Conservation (phyloP, 2,329 filamentous ascomycete genomes). For the Pseudopithomyces maydicus region DNA sequence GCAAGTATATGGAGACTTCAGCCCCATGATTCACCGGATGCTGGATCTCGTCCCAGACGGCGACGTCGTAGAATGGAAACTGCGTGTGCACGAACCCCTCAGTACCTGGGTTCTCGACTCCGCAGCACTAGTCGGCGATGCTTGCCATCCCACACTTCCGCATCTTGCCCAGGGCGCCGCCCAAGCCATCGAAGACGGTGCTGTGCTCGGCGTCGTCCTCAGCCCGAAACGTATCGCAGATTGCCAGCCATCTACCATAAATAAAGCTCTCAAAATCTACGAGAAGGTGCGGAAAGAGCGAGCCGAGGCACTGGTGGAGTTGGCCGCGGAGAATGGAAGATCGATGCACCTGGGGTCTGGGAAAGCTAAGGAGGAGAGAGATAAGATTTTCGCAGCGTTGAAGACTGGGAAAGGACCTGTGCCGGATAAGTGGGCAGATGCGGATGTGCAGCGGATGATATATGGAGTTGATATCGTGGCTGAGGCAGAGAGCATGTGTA, state of each 20-base stretch:
- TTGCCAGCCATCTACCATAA: constrained; percentile 50
- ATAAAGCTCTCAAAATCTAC: constrained; percentile 61
- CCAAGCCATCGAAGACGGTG: constrained; percentile 68
- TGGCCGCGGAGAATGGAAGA: constrained; percentile 60
- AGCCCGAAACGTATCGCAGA: constrained; percentile 53
- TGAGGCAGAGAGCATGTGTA: constrained; percentile 52
- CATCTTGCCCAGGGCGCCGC: constrained; percentile 69
- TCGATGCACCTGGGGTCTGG: constrained; percentile 63
- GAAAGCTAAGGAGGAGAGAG: constrained; percentile 63
- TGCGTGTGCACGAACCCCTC: constrained; percentile 66
- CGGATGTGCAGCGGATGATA: constrained; percentile 55
- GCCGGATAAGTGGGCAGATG: constrained; percentile 59
- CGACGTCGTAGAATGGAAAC: constrained; percentile 71
- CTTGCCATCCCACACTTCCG: constrained; percentile 67
- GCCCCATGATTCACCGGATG: constrained; percentile 64
- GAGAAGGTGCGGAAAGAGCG: constrained; percentile 61
- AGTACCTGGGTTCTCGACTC: constrained; percentile 64
- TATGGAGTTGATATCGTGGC: constrained; percentile 54
- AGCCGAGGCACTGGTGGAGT: constrained; percentile 61
- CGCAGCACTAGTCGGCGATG: constrained; percentile 62
- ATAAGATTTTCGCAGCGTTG: constrained; percentile 58
- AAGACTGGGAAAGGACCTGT: constrained; percentile 51
- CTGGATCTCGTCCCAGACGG: constrained; percentile 66
- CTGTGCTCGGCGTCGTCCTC: constrained; percentile 60
- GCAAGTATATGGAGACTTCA: constrained; percentile 64